Evolutionary conservation across 2,329 filamentous ascomycete species (phyloP).

Genomic region (Aspergillus felis): DNA sequence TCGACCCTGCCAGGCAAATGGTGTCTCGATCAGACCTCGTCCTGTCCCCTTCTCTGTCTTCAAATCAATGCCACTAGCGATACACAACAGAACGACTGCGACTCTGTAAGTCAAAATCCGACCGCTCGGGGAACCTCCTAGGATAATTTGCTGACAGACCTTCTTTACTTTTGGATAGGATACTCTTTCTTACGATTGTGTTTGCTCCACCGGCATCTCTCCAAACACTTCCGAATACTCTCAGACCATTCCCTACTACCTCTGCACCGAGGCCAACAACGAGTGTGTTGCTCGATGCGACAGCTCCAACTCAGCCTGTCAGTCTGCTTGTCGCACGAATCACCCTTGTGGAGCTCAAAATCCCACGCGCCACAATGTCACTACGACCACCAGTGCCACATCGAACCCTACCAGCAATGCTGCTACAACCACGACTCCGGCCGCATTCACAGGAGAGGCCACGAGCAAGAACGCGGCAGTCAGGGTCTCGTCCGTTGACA

Average conservation of each 20-base stretch:
- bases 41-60: constrained; percentile 45
- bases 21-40: constrained; percentile 40
- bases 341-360: constrained; percentile 61
- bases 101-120: constrained; percentile 27
- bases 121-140: neutral
- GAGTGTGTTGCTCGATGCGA: constrained; percentile 52
- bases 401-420: constrained; percentile 15
- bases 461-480: constrained; percentile 32
- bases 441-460: constrained; percentile 27
- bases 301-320: constrained; percentile 46
- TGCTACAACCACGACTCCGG: constrained; percentile 29
- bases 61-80: constrained; percentile 35
- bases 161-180: constrained; percentile 23
- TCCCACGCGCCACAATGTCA: constrained; percentile 53
- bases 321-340: constrained; percentile 48
- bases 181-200: constrained; percentile 52
- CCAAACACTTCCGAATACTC: constrained; percentile 61
- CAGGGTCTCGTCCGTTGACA: constrained; percentile 43
- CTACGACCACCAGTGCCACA: constrained; percentile 37
- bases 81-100: constrained; percentile 38
- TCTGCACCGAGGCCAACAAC: constrained; percentile 56
- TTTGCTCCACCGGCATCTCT: constrained; percentile 50
- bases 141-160: constrained; percentile 1
- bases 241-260: constrained; percentile 60
- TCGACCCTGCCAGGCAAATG: constrained; percentile 33